Evolutionary conservation across 805 yeast species (phyloP).

Genomic region (Blastobotrys peoriensis): DNA sequence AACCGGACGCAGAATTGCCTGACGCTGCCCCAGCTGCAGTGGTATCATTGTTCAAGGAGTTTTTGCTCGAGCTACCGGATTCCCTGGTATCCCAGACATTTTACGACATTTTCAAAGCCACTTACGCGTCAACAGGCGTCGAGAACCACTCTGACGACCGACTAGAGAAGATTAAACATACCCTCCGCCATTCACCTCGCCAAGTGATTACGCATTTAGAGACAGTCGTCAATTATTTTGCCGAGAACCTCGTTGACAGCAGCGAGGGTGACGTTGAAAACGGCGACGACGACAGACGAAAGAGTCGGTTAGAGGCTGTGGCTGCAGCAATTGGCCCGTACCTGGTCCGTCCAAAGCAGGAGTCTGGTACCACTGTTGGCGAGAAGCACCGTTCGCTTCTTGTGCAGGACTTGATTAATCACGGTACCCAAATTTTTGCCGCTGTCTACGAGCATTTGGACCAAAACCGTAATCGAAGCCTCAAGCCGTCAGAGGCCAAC

Average conservation of each 20-base stretch:
- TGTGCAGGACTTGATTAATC: constrained; percentile 21
- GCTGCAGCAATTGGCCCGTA: constrained; percentile 20
- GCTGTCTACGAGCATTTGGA: constrained; percentile 6
- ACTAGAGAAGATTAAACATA: constrained; percentile 2
- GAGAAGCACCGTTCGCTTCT: constrained; percentile 27
- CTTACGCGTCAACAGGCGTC: constrained; percentile 35
- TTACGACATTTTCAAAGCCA: constrained; percentile 55
- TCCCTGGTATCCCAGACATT: constrained; percentile 58
- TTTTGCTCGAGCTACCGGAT: constrained; percentile 69
- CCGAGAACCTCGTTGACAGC: neutral
- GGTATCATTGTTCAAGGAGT: constrained; percentile 58
- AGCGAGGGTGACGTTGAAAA: neutral
- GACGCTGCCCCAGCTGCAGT: constrained; percentile 44
- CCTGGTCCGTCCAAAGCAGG: constrained; percentile 28
- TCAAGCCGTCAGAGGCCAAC: constrained; percentile 19
- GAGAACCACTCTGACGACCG: neutral
- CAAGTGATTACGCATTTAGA: neutral
- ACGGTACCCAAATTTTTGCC: constrained; percentile 21
- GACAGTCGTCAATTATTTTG: constrained; percentile 1
- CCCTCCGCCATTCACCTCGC: constrained; percentile 1
- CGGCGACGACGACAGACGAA: neutral
- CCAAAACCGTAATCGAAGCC: constrained; percentile 14
- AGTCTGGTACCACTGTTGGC: constrained; percentile 22
- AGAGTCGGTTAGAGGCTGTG: constrained; percentile 8
- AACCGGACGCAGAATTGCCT: constrained; percentile 29